phyloP scores from a whole-genome alignment of 2,329 filamentous ascomycete genomes.

The Lasiodiplodia hormozganensis region DNA sequence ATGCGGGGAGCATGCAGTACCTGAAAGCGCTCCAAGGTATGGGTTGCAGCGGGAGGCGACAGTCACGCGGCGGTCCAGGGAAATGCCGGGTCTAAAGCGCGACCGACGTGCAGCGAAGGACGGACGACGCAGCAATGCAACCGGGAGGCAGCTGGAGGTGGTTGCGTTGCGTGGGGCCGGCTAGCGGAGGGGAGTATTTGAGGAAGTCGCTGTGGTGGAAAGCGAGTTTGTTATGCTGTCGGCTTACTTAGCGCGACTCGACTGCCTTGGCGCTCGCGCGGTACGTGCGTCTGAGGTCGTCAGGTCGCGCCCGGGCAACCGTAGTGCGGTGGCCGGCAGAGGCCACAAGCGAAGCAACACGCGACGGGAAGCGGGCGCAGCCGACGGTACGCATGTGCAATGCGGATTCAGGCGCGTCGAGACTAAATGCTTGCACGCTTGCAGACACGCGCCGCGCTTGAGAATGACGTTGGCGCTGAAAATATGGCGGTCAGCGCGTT shows the following conservation, averaged over 20 bases:
- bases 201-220: constrained; percentile 38
- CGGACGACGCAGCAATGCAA: not conserved
- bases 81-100: constrained; percentile 13
- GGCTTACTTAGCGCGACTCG: constrained; percentile 29
- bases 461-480: not conserved
- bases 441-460: not conserved
- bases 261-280: not conserved
- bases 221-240: constrained; percentile 42
- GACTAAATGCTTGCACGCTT: not conserved
- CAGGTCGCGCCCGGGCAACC: constrained; percentile 23
- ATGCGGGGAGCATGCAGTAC: constrained; percentile 29
- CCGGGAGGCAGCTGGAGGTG: constrained; percentile 3
- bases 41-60: not conserved
- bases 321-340: constrained; percentile 24
- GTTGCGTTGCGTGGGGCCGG: constrained; percentile 32
- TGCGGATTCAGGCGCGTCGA: not conserved
- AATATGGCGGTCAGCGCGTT: constrained; percentile 17
- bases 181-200: constrained; percentile 33
- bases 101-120: constrained; percentile 25
- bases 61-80: not conserved
- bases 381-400: not conserved
- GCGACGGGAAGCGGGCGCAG: not conserved
- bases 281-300: not conserved
- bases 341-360: constrained; percentile 23
- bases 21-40: constrained; percentile 16